These are phyloP conservation scores for Fusarium pseudonygamai DNA, from an alignment of 2,329 filamentous ascomycete genomes.

Conservation along the genomic window DNA sequence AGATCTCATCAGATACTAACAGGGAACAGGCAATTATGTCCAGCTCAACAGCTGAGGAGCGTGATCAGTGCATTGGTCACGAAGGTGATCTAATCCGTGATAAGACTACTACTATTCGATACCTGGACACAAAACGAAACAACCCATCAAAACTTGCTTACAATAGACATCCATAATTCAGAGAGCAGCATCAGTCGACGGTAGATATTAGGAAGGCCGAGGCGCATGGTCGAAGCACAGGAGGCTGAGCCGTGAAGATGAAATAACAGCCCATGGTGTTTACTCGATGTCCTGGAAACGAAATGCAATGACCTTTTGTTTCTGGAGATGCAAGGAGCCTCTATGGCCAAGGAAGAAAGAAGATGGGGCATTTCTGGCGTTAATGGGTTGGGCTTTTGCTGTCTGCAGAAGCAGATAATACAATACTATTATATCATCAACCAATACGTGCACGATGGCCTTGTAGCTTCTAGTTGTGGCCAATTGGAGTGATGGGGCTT, in stretches of 20 bases:
- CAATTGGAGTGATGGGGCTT: background rate
- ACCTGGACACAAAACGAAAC: conserved; percentile 20
- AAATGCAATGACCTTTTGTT: conserved; percentile 6
- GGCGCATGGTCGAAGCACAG: conserved; percentile 15
- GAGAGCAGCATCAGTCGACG: background rate
- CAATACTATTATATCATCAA: conserved; percentile 16
- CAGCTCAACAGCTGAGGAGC: conserved; percentile 46
- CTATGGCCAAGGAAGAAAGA: conserved; percentile 11
- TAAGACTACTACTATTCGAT: conserved; percentile 18
- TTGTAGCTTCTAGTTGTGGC: background rate
- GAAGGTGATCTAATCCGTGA: background rate
- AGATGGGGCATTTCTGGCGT: conserved; percentile 37
- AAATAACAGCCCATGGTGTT: background rate
- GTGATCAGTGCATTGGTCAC: background rate
- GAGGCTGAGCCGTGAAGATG: conserved; percentile 1
- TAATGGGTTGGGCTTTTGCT: conserved; percentile 31
- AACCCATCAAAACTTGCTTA: conserved; percentile 13
- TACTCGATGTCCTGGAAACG: conserved; percentile 7
- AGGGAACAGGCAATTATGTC: conserved; percentile 60
- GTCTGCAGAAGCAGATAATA: conserved; percentile 30
- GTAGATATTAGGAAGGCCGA: background rate
- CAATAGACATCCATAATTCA: conserved; percentile 25
- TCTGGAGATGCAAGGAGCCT: conserved; percentile 27
- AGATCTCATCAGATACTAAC: conserved; percentile 37
- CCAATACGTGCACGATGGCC: background rate